A percentile compares a stretch with the other conserved stretches of the same genome.
These are phyloP conservation scores for Clonostachys rhizophaga DNA, from an alignment of 2,329 filamentous ascomycete genomes.

Conservation along the genomic window DNA sequence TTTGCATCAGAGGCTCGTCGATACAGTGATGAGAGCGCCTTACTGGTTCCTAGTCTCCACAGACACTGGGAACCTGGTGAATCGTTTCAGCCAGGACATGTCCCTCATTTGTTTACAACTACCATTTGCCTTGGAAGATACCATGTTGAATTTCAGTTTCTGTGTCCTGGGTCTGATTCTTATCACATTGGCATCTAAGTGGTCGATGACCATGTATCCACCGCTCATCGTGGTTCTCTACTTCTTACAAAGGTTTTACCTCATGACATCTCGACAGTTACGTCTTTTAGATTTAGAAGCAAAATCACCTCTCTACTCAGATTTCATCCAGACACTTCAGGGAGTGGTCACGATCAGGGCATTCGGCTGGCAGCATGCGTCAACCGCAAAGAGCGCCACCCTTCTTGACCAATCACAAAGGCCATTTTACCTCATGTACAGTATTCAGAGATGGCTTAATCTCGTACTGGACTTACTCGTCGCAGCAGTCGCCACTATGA, in stretches of 20 bases:
- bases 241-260: conserved; percentile 50
- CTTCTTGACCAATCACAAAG: conserved; percentile 48
- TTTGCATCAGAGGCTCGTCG: background rate
- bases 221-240: conserved; percentile 40
- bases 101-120: conserved; percentile 32
- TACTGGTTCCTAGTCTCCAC: conserved; percentile 33
- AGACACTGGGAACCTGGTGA: conserved; percentile 33
- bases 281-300: conserved; percentile 57
- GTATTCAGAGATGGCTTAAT: conserved; percentile 52
- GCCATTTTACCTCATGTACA: conserved; percentile 50
- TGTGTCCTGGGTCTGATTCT: conserved; percentile 11
- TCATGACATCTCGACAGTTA: conserved; percentile 56
- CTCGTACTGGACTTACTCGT: conserved; percentile 44
- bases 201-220: conserved; percentile 32
- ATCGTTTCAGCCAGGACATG: conserved; percentile 40
- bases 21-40: conserved; percentile 27
- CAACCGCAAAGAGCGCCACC: conserved; percentile 34
- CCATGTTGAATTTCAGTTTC: background rate
- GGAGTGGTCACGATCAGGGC: conserved; percentile 50
- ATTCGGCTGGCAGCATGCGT: conserved; percentile 43
- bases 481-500: conserved; percentile 35
- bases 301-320: conserved; percentile 51
- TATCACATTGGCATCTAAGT: conserved; percentile 12
- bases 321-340: conserved; percentile 49
- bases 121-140: conserved; percentile 19